phyloP scores from a whole-genome alignment of 1,284 basidiomycete species.

The Vanrija sp. region DNA sequence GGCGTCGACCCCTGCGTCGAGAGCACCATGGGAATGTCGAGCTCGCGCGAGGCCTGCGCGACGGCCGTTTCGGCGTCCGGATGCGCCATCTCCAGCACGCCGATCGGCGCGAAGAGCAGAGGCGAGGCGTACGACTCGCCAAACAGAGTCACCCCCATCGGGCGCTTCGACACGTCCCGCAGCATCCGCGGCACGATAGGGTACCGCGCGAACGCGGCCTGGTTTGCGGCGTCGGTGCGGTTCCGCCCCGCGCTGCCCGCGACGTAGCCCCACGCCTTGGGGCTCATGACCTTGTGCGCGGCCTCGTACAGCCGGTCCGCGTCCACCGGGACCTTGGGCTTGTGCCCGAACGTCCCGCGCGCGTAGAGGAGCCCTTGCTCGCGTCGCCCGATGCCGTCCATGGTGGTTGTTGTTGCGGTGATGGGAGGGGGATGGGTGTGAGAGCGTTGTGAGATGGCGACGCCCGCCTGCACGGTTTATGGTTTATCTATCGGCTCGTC shows the following conservation, averaged over 20 bases:
- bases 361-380: conserved; percentile 13
- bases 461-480: too few species aligned
- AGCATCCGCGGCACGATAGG: conserved; percentile 68
- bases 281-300: conserved; percentile 4
- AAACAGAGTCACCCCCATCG: conserved; percentile 60
- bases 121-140: conserved; percentile 64
- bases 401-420: neutral
- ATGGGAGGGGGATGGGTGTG: neutral
- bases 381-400: conserved; percentile 4
- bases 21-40: conserved; percentile 66
- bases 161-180: conserved; percentile 61
- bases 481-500: too few species aligned
- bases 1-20: conserved; percentile 66
- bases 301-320: conserved; percentile 4
- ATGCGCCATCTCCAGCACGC: conserved; percentile 67
- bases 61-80: conserved; percentile 60
- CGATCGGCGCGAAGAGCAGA: conserved; percentile 67
- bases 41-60: conserved; percentile 61
- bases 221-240: conserved; percentile 12
- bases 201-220: conserved; percentile 12
- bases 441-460: neutral
- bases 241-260: conserved; percentile 17
- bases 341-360: conserved; percentile 6
- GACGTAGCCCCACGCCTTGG: conserved; percentile 15
- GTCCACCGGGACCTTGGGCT: conserved; percentile 8